Evolutionary conservation across 176 grass and related monocot species (phyloP).

Genomic region (Zea mays): DNA sequence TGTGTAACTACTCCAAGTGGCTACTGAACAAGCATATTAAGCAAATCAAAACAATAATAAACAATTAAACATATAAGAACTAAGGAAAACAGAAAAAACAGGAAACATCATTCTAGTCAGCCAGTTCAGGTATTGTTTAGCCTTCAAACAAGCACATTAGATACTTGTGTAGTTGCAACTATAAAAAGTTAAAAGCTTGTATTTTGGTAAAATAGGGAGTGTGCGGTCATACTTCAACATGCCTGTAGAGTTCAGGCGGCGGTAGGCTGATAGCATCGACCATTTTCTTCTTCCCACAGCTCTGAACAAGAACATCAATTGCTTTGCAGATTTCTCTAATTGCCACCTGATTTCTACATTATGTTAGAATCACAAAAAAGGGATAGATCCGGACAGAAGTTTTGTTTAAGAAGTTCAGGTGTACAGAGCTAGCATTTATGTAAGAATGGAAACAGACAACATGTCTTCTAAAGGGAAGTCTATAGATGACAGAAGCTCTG

Average conservation of each 20-base stretch:
- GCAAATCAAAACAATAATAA: slow-evolving; percentile 21
- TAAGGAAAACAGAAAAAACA: neutral
- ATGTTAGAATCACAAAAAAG: slow-evolving; percentile 38
- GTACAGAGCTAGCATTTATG: slow-evolving; percentile 33
- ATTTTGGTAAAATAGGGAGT: slow-evolving; percentile 34
- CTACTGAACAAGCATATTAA: slow-evolving; percentile 4
- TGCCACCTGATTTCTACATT: slow-evolving; percentile 65
- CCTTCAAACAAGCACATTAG: slow-evolving; percentile 28
- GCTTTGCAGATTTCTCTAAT: slow-evolving; percentile 83
- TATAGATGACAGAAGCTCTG: neutral
- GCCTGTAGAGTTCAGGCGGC: slow-evolving; percentile 87
- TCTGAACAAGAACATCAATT: slow-evolving; percentile 75
- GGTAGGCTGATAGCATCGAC: slow-evolving; percentile 80
- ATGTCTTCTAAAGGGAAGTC: neutral
- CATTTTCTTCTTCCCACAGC: slow-evolving; percentile 94
- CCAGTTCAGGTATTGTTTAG: neutral
- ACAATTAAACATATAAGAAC: neutral
- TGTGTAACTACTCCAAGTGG: neutral
- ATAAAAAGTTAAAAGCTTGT: slow-evolving; percentile 22
- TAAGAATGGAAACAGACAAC: slow-evolving; percentile 1
- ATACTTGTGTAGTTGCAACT: slow-evolving; percentile 21
- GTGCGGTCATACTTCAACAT: slow-evolving; percentile 85
- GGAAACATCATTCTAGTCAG: slow-evolving; percentile 29
- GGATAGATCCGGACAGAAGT: neutral
- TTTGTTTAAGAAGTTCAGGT: neutral